Evolutionary conservation across 2,329 filamentous ascomycete species (phyloP).

Genomic region (Stagonosporopsis chrysanthemi): DNA sequence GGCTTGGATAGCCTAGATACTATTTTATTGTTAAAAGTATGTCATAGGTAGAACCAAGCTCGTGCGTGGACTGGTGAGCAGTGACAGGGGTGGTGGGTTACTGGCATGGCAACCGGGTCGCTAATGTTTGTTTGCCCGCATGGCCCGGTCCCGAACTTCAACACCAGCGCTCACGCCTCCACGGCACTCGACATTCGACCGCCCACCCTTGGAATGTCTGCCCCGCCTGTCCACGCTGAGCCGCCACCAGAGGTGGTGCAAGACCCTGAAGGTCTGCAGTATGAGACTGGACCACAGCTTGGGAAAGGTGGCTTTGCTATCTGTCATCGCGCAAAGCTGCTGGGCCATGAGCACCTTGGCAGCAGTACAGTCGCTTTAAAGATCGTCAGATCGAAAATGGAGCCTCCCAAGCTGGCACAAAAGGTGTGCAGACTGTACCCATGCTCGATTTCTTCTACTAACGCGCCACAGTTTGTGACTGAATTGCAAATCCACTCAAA

Average conservation of each 20-base stretch:
- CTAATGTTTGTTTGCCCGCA: constrained; percentile 22
- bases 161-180: constrained; percentile 36
- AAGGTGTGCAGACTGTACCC: constrained; percentile 67
- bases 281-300: constrained; percentile 75
- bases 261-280: constrained; percentile 74
- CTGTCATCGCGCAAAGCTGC: constrained; percentile 75
- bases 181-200: constrained; percentile 30
- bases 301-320: constrained; percentile 86
- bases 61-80: constrained; percentile 5
- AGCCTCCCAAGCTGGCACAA: constrained; percentile 79
- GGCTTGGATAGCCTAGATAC: neutral
- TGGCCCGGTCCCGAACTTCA: constrained; percentile 25
- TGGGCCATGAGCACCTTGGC: constrained; percentile 61
- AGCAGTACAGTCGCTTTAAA: constrained; percentile 78
- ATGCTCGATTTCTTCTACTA: constrained; percentile 21
- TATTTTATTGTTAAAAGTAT: neutral
- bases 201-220: constrained; percentile 42
- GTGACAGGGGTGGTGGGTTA: constrained; percentile 13
- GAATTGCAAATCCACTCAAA: constrained; percentile 99
- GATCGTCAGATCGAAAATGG: constrained; percentile 84
- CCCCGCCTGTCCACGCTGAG: constrained; percentile 59
- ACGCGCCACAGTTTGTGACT: constrained; percentile 66
- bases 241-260: constrained; percentile 64
- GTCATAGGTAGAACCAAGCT: constrained; percentile 4
- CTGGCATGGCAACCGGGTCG: constrained; percentile 10